Base-by-base conservation (phyloP, 495 filamentous ascomycete species). In the Astrothelium macrocarpum region DNA sequence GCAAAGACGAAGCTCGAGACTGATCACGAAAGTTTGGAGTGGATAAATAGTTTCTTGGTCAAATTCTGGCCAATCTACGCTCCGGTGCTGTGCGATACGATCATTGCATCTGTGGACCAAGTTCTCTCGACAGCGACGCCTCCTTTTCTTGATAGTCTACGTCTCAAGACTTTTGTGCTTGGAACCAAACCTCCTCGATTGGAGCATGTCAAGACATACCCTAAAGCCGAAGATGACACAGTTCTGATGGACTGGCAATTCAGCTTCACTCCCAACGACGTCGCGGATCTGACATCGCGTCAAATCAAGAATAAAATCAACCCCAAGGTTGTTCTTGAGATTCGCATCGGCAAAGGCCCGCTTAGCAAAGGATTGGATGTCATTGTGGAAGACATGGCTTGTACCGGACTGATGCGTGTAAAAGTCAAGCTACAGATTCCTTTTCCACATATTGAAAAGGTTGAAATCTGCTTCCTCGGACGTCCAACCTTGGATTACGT, bases 241-340 rank as follows among this genome's bases (percentile, higher is more conserved):
- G 89, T 99, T 46, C 82, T 97, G 62, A 99, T 97, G 95, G 94
- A 99, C 72, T 99, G 94, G 94, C 92, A 95, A 68, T 97, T 99
- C 76, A 97, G 92, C 78, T 99, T 99, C 75, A 97, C 89, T 0
- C 94, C 94, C 10, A 97, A 93, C 68, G 94, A 99, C 74, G 88
- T 81, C 11, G 84, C 88, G 64, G 94, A 99, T 76, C 80, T 99
- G 81, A 99, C 94, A 4, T 78, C 85, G 25, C 85, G 87, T 53
- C 94, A 99, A 71, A 73, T 95, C 67, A 94, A 90, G 77, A 89
- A 93, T 75, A 97, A 95, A 77, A 81, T 97, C 73, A 97, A 99
- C 73, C 94, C 94, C 10, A 99, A 97, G 77, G 82, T 99, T 64
- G 88, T 96, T 5, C 81, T 99, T 11, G 94, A 97, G 73, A 88